Base-by-base conservation (phyloP, 345 rosid genomes). In the Kandelia obovata region DNA sequence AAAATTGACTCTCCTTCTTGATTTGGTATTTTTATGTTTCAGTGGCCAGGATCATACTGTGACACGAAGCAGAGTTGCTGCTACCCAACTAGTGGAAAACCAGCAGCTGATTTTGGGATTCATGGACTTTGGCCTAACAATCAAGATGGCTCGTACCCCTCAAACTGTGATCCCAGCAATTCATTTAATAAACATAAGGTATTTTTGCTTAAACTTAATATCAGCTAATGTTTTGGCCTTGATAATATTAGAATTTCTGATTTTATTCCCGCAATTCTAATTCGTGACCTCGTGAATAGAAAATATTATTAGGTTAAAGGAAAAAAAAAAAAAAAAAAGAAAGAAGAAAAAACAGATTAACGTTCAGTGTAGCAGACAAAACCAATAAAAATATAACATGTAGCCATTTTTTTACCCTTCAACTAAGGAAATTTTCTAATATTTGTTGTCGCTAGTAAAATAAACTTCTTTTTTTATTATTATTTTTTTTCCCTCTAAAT, bases 41-140 rank as follows among this genome's bases (percentile, higher is more conserved):
- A 91, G 97, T 95, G 99, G 99, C 99, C 99, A 32, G 99, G 97
- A 58, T 83, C 99, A 28, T 91, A 86, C 77, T 95, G 99, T 68
- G 97, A 88, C 72, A 71, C 93, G 10, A 58, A 81, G 70, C 65
- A 72, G 62, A 81, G 82, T 51, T 95, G 99, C 49, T 95, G 99
- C 52, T 89, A 87, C 58, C 99, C 99, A 58, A 86, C 80, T 0
- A 74, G 93, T 1, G 99, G 97, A 25, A 95, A 89, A 78, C 99
- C 99, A 9, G 87, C 78, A 9, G 87, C 92, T 49, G 99, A 95
- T 78, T 95, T 95, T 51, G 91, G 93, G 3, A 88, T 95, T 71
- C 99, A 92, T 74, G 97, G 99, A 10, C 87, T 95, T 20, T 95
- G 99, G 99, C 99, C 99, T 63, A 95, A 95, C 61, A 73, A 85